Percentiles rank a stretch among this genome's conserved stretches.
phyloP scores from a whole-genome alignment of 192 early-diverging fungal species.

The Coemansia sp. region DNA sequence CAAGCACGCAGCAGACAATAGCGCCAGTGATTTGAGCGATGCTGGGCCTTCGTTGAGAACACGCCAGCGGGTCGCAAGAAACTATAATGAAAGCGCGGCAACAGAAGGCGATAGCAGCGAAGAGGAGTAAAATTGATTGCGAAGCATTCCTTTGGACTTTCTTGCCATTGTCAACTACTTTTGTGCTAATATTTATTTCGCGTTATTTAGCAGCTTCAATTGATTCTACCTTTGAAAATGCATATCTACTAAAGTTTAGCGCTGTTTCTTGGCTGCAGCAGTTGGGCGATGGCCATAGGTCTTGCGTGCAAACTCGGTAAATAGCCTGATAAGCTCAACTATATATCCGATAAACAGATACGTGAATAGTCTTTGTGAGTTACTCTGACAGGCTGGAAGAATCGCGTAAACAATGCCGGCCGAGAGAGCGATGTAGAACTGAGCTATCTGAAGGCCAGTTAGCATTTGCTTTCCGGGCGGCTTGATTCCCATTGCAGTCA shows the following conservation, averaged over 20 bases:
- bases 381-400: slow-evolving; percentile 58
- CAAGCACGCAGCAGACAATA: slow-evolving; percentile 7
- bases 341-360: slow-evolving; percentile 69
- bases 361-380: slow-evolving; percentile 61
- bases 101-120: slow-evolving; percentile 1
- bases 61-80: slow-evolving; percentile 25
- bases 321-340: slow-evolving; percentile 72
- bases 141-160: neutral
- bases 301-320: slow-evolving; percentile 75
- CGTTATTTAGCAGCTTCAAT: no score
- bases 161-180: neutral
- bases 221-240: neutral
- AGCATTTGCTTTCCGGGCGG: slow-evolving; percentile 80
- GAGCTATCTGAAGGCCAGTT: slow-evolving; percentile 78
- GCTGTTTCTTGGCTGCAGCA: slow-evolving; percentile 14
- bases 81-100: slow-evolving; percentile 10
- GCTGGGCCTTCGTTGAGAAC: slow-evolving; percentile 32
- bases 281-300: slow-evolving; percentile 54
- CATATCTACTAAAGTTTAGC: neutral
- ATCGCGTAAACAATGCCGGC: slow-evolving; percentile 64
- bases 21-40: slow-evolving; percentile 18
- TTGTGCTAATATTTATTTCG: neutral
- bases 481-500: slow-evolving; percentile 69
- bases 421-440: slow-evolving; percentile 74
- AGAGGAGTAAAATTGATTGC: neutral